Percentiles rank a stretch among this genome's conserved stretches.
phyloP scores from a whole-genome alignment of 2,329 filamentous ascomycete species.

The Fusarium decemcellulare region DNA sequence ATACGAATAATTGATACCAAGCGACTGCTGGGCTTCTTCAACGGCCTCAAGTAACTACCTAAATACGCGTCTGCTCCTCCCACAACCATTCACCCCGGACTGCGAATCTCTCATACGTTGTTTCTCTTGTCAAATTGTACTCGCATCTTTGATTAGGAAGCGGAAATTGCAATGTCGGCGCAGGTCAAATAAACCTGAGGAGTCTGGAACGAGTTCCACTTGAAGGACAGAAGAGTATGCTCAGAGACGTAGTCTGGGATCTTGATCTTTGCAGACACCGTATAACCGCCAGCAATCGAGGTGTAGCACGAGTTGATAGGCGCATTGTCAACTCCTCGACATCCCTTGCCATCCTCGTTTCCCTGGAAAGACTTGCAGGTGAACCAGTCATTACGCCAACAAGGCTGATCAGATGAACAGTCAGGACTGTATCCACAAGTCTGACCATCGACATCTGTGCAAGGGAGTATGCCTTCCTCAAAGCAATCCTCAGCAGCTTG shows the following conservation, averaged over 20 bases:
- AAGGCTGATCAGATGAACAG: conserved; percentile 59
- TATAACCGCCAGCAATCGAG: conserved; percentile 67
- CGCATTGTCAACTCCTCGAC: conserved; percentile 62
- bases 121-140: no score
- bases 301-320: conserved; percentile 62
- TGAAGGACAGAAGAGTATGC: conserved; percentile 66
- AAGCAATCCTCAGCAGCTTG: conserved; percentile 68
- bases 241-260: conserved; percentile 63
- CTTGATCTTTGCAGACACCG: conserved; percentile 65
- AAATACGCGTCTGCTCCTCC: no score
- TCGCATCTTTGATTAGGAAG: background rate
- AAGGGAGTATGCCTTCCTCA: conserved; percentile 60
- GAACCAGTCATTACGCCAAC: conserved; percentile 68
- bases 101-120: no score
- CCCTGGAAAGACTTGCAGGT: conserved; percentile 62
- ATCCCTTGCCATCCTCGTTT: conserved; percentile 51
- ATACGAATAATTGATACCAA: no score
- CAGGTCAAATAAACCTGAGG: conserved; percentile 67
- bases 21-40: no score
- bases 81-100: no score
- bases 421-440: conserved; percentile 64
- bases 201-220: conserved; percentile 70
- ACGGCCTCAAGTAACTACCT: no score
- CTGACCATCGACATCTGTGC: conserved; percentile 65
- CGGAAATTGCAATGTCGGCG: conserved; percentile 64